A percentile compares a stretch with the other conserved stretches of the same genome.
Conservation (phyloP, 2,329 filamentous ascomycete genomes). For the Neofusicoccum kwambonambiense region DNA sequence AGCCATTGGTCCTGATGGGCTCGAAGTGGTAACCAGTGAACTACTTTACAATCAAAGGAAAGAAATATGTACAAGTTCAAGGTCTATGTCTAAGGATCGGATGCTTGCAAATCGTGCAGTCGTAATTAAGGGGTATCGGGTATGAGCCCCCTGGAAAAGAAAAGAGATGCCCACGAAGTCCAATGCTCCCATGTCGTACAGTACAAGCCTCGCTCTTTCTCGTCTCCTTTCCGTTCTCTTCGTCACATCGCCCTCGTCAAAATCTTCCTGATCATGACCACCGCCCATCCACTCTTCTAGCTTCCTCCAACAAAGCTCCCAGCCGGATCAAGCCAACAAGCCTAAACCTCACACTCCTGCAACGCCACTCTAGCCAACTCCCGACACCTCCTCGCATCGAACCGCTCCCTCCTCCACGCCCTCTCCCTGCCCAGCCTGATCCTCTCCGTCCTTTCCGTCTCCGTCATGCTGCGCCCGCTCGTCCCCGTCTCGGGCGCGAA, state of each 20-base stretch:
- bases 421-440: constrained; percentile 5
- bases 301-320: too few relatives aligned
- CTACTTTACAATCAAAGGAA: neutral
- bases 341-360: constrained; percentile 10
- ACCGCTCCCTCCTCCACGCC: constrained; percentile 16
- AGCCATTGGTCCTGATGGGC: too few relatives aligned
- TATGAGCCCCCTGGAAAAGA: neutral
- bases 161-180: neutral
- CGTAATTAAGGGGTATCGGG: constrained; percentile 1
- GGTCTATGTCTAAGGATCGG: neutral
- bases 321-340: too few relatives aligned
- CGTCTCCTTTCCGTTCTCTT: neutral
- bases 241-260: neutral
- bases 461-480: constrained; percentile 11
- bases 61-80: too few relatives aligned
- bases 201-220: neutral
- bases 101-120: neutral
- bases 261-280: too few relatives aligned
- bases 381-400: constrained; percentile 8
- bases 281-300: neutral
- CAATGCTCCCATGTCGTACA: neutral
- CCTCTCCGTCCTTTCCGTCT: neutral
- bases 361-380: constrained; percentile 15
- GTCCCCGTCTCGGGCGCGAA: neutral
- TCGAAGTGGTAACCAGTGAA: too few relatives aligned